Evolutionary conservation across 768 basidiomycete genomes (phyloP), one percentile per base, ranked within the genome.

Genomic region (Suillus subaureus): DNA sequence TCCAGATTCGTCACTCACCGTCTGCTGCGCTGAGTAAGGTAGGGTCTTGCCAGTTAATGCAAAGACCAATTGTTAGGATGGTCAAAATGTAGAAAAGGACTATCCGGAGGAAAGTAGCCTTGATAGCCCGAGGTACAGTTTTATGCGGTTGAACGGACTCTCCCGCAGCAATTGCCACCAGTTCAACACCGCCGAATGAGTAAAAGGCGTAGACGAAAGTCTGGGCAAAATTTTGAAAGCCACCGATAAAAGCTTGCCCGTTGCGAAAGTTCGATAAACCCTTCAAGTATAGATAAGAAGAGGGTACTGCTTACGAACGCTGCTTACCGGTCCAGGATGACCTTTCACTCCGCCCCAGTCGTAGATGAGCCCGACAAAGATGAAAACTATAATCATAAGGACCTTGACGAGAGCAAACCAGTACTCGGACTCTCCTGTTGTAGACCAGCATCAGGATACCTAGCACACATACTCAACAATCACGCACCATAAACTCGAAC

Each of bases 141-240:
- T 86, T 86, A 75, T 87, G 81, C 1, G 90, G 90, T 68, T 82
- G 82, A 55, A 81, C 82, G 7, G 86, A 86, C 77, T 91, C 90
- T 40, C 89, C 88, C 12, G 90, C 89, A n/a, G 90, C 89, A 39
- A 92, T 75, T 3, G 88, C 85, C 49, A 91, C 89, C 12, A 92
- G 82, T 69, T 90, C 89, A 37, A 90, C 86, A 21, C 89, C 87
- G 21, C 84, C 87, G 73, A 84, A 88, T 9, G 88, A 89, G 76
- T 87, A 92, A 66, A 90, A 90, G 15, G 89, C 89, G 40, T 83
- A 90, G 43, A 90, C 87, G 66, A 89, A 89, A 6, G 83, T 84
- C 69, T 84, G 83, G 9, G 84, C 82, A 72, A 86, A 85, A 40
- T 82, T 77, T 43, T 81, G 64, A 63, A 85, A 86, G 54, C 84